Evolutionary conservation across 345 rosid genomes (phyloP), one percentile per base, ranked within the genome.

Genomic region (Gossypium turneri): DNA sequence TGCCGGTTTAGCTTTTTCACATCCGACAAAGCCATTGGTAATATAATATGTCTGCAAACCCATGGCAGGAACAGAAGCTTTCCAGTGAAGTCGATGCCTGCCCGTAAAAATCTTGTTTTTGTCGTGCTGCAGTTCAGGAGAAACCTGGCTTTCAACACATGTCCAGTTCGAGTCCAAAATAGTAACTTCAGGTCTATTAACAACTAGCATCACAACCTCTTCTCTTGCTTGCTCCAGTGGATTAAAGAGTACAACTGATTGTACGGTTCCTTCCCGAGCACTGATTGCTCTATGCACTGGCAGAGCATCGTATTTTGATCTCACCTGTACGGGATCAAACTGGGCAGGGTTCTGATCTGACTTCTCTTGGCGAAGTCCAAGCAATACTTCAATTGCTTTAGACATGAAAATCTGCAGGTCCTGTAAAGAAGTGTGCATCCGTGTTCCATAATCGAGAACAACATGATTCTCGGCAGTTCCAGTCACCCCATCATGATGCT

Each of bases 401-500:
- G 99, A 88, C 97, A 95, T 95, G 85, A 93, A 95, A 71, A 92
- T 86, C 78, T 93, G 97, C 84, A 93, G 83, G 81, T 95, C 97
- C 79, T 86, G 91, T 78, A 95, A 78, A 56, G 98, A 95, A 50
- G 92, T 90, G 84, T 93, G 93, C 98, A 91, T 95, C 67, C 98
- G 90, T 38, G 67, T 84, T 73, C 99, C 99, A 16, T 93, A 95
- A 79, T 95, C 99, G 79, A 67, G 82, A 76, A 95, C 97, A 84
- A 95, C 99, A 59, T 93, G 96, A 86, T 95, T 92, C 83, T 85
- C 91, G 15, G 97, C 98, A 34, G 98, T 95, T 52, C 99, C 99
- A 1, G 99, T 93, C 60, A 95, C 94, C 63, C 99, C 99, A 78
- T 95, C 99, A 76, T 95, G 99, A 83, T 95, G 99, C 86, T 95